Conservation (phyloP, 2,329 filamentous ascomycete genomes). For the Madurella fahalii region DNA sequence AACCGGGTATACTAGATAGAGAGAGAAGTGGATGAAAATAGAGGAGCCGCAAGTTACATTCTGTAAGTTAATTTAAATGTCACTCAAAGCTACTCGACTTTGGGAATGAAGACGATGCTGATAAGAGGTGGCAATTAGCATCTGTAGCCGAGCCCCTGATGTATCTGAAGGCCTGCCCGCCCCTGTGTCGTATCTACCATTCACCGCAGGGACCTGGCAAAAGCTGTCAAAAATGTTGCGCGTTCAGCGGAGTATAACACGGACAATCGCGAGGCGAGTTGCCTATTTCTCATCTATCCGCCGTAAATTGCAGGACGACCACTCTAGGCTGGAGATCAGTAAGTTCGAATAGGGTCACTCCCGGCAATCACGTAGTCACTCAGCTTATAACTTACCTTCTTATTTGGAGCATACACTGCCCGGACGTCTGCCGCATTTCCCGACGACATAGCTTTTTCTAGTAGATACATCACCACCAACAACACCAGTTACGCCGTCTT, state of each 20-base stretch:
- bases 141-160: conserved; percentile 10
- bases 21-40: too few species aligned
- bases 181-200: conserved; percentile 6
- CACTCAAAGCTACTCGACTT: too few species aligned
- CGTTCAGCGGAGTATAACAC: conserved; percentile 10
- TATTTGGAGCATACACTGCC: conserved; percentile 1
- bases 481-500: conserved; percentile 5
- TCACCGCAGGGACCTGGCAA: background rate
- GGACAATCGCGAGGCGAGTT: conserved; percentile 9
- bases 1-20: too few species aligned
- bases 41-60: too few species aligned
- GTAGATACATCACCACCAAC: background rate
- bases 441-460: conserved; percentile 8
- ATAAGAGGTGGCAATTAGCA: too few species aligned
- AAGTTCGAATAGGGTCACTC: background rate
- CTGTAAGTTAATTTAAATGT: too few species aligned
- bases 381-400: background rate
- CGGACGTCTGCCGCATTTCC: conserved; percentile 2
- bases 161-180: conserved; percentile 6
- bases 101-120: too few species aligned
- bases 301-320: background rate
- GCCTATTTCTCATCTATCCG: conserved; percentile 8
- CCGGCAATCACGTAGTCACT: background rate
- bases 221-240: background rate
- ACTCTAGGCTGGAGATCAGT: background rate